Conservation (phyloP, 371 early-diverging fungal species). For the Cokeromyces recurvatus region DNA sequence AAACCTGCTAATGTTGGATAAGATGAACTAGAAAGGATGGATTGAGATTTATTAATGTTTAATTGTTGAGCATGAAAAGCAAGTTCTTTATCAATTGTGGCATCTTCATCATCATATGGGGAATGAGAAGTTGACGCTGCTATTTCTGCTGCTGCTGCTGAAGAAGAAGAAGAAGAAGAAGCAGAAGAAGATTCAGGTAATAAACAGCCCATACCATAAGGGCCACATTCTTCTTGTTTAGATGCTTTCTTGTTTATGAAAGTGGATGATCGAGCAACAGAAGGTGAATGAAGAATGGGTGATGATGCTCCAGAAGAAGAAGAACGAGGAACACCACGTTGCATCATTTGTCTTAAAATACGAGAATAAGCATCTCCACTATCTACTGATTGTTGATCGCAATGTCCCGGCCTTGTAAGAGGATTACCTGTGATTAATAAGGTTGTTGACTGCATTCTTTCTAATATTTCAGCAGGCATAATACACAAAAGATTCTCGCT, state of each 20-base stretch:
- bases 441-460: slow-evolving; percentile 49
- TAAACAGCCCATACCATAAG: slow-evolving; percentile 37
- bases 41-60: slow-evolving; percentile 32
- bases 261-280: neutral
- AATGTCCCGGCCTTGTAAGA: slow-evolving; percentile 47
- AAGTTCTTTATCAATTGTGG: slow-evolving; percentile 38
- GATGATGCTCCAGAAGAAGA: slow-evolving; percentile 18
- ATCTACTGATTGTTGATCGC: slow-evolving; percentile 28
- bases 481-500: slow-evolving; percentile 59
- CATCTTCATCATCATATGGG: slow-evolving; percentile 28
- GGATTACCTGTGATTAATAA: slow-evolving; percentile 62
- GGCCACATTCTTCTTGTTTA: slow-evolving; percentile 26
- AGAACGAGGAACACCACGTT: slow-evolving; percentile 41
- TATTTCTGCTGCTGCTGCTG: no score
- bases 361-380: slow-evolving; percentile 42
- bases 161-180: neutral
- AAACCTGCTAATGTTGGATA: no score
- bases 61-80: slow-evolving; percentile 39
- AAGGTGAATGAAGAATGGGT: no score
- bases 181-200: neutral
- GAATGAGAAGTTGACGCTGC: neutral
- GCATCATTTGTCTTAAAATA: slow-evolving; percentile 46
- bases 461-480: slow-evolving; percentile 56
- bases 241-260: no score
- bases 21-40: slow-evolving; percentile 5